Base-by-base conservation (phyloP, 2,329 filamentous ascomycete genomes). In the Curvularia verruculosa region DNA sequence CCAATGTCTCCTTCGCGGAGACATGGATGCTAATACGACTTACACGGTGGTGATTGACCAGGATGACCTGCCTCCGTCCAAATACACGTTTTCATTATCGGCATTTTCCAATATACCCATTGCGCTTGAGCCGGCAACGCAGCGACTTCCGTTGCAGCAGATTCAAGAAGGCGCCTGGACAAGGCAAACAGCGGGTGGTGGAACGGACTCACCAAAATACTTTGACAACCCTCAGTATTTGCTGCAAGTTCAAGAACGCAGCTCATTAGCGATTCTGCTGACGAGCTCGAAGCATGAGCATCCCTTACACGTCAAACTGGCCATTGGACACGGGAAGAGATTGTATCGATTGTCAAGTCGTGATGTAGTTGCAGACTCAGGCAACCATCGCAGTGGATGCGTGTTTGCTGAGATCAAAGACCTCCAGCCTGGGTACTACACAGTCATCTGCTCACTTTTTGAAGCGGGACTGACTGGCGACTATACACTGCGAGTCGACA, bases 401-500 rank as follows among this genome's bases (percentile, higher is more conserved):
- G 90, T 90, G 3, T 81, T 92, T 29, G 87, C 89, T 2, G 85
- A 90, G 60, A 78, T 85, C 6, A 64, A 75, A 68, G 69, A 79
- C 19, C 78, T 96, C 18, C 86, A 87, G 37, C 79, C 85, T 0
- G 94, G 94, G 0, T 82, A 82, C 0, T 99, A 98, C 75, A 97
- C 91, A 0, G 83, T 96, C 54, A 89, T 97, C 6, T 94, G 90
- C 72, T 96, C 92, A 2, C 96, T 94, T 0, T 98, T 96, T 73
- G 92, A 96, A 61, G 84, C 89, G 0, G 89, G 89, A 8, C 91
- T 96, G 70, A 80, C 86, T 1, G 90, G 89, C 3, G 82, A 83
- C 47, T 98, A 96, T 70, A 85, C 83, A 0, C 81, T 99, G 8
- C 85, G 87, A 54, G 82, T 97, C n/a, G 87, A 88, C 45, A 88